A percentile compares a stretch with the other conserved stretches of the same genome.
Evolutionary conservation across 2,329 filamentous ascomycete genomes (phyloP).

Genomic region (Didymella arachidicola): DNA sequence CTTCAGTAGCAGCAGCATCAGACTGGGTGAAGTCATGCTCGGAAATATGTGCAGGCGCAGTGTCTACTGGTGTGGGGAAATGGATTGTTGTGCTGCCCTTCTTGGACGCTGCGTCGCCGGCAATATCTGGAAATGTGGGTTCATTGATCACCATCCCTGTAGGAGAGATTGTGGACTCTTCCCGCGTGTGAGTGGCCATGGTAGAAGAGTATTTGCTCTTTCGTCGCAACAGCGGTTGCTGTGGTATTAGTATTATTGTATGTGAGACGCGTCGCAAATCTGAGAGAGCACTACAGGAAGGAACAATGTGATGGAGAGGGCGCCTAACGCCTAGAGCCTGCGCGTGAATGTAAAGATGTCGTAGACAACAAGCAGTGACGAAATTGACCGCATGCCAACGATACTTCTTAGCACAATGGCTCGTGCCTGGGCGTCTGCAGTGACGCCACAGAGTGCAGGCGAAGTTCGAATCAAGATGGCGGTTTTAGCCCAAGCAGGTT

Average conservation of each 20-base stretch:
- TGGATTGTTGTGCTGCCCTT: constrained; percentile 9
- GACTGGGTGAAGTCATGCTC: constrained; percentile 8
- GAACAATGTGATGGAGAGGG: neutral
- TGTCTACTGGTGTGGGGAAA: constrained; percentile 10
- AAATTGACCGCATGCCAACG: constrained; percentile 2
- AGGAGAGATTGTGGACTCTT: constrained; percentile 9
- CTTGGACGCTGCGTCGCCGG: neutral
- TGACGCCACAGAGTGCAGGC: constrained; percentile 16
- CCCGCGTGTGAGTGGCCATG: constrained; percentile 9
- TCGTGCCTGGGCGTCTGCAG: constrained; percentile 18
- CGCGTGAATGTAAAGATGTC: constrained; percentile 8
- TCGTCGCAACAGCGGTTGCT: constrained; percentile 6
- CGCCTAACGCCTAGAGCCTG: constrained; percentile 8
- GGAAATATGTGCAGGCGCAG: constrained; percentile 13
- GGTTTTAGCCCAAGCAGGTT: constrained; percentile 18
- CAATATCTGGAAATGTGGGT: constrained; percentile 17
- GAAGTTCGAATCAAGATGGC: constrained; percentile 11
- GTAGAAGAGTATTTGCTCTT: neutral
- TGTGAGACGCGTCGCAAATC: neutral
- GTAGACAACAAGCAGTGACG: constrained; percentile 11
- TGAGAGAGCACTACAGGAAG: constrained; percentile 3
- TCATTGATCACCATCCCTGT: constrained; percentile 20
- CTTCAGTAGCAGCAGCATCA: neutral
- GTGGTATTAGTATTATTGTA: constrained; percentile 6
- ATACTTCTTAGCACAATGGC: constrained; percentile 15